phyloP scores from a whole-genome alignment of 306 rosid genomes.

The Sindora glabra region DNA sequence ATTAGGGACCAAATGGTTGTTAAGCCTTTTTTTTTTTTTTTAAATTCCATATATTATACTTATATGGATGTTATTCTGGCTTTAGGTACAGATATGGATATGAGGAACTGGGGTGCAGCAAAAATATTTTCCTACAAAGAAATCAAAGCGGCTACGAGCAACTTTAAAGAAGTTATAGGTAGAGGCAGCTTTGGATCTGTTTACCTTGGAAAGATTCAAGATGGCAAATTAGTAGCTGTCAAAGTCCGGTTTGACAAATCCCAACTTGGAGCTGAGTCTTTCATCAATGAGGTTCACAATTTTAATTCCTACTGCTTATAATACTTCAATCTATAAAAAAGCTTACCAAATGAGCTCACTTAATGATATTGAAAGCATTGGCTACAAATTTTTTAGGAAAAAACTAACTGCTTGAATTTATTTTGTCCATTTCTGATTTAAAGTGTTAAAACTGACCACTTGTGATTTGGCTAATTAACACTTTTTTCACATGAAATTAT shows the following conservation, averaged over 20 bases:
- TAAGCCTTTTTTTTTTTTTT: no score
- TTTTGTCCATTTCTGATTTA: no score
- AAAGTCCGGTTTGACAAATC: slow-evolving; percentile 85
- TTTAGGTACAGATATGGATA: slow-evolving; percentile 43
- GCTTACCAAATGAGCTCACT: not conserved
- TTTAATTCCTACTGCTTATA: not conserved
- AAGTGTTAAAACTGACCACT: no score
- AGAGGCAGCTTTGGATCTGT: slow-evolving; percentile 92
- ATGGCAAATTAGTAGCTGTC: slow-evolving; percentile 72
- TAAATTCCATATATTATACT: not conserved
- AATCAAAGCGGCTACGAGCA: slow-evolving; percentile 70
- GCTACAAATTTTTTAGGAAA: not conserved
- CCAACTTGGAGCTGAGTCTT: slow-evolving; percentile 85
- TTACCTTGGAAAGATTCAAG: slow-evolving; percentile 72
- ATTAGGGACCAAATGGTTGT: no score
- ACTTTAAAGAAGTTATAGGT: slow-evolving; percentile 77
- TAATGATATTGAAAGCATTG: not conserved
- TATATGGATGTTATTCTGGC: not conserved
- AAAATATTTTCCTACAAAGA: slow-evolving; percentile 73
- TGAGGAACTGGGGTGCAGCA: slow-evolving; percentile 76
- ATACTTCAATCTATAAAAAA: not conserved
- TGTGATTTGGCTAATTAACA: no score
- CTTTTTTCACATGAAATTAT: no score
- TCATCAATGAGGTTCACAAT: slow-evolving; percentile 74
- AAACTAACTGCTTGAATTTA: no score